Evolutionary conservation across 805 yeast species (phyloP), one percentile per base, ranked within the genome.

Genomic region (Lipomyces yamanashiensis): DNA sequence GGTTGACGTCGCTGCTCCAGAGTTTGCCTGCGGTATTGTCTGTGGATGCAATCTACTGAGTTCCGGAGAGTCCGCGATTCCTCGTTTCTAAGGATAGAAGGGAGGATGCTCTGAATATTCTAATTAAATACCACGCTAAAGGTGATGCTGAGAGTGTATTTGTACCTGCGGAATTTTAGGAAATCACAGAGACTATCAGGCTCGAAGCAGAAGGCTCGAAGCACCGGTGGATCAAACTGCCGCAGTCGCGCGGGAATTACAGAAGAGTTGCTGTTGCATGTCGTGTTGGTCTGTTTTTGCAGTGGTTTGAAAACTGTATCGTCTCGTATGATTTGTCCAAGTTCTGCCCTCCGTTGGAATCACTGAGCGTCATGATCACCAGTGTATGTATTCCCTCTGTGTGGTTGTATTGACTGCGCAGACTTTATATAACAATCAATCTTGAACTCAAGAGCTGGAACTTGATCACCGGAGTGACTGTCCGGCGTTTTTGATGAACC

Each of bases 291-390:
- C 66, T 73, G 41, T 71, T 80, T 62, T 76, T 76, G 79, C 84
- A 81, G 71, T 71, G 80, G 53, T 79, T 84, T 33, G 86, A 85
- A 70, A 82, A 82, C 69, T 41, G 84, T 62, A 74, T 82, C 62
- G 83, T 82, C 28, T 79, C 84, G 6, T 83, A 82, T 76, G 82
- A 83, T 72, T 74, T 83, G 64, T 76, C 78, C 63, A 77, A 69
- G 87, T 85, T n/a, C 77, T 84, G 67, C 70, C 74, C 61, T 79
- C 85, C 23, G 82, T 84, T 72, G 87, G 87, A 63, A 81, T 84
- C 69, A 81, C 82, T 53, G 80, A 80, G n/a, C 47, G 80, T 82
- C 69, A 81, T 81, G 23, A 77, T 76, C 59, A 47, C 19, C 59
- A 47, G 33, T 34, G 51, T 54, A 13, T 19, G 59, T 23, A 36